phyloP scores from a whole-genome alignment of 805 yeast species.

The Candida wancherniae region DNA sequence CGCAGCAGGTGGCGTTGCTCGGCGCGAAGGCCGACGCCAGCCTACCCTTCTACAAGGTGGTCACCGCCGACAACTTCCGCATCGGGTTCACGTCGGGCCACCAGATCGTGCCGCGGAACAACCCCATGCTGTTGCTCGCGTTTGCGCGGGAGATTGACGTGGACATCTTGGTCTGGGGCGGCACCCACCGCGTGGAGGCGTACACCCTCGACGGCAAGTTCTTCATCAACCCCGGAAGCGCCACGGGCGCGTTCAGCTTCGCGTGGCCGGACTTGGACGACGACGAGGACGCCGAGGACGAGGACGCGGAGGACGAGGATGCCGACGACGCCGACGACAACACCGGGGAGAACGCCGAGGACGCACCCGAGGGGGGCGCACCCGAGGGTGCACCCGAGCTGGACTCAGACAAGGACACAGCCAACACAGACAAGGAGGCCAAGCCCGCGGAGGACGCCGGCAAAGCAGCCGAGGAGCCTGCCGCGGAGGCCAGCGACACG shows the following conservation, averaged over 20 bases:
- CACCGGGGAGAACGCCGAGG: constrained; percentile 7
- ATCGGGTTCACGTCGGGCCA: constrained; percentile 86
- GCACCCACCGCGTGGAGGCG: constrained; percentile 89
- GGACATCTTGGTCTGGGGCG: constrained; percentile 88
- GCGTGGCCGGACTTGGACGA: constrained; percentile 55
- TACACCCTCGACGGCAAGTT: constrained; percentile 88
- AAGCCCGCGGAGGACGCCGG: background rate
- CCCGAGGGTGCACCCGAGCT: background rate
- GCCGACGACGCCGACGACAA: constrained; percentile 29
- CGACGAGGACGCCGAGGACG: constrained; percentile 36
- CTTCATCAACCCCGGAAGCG: constrained; percentile 95
- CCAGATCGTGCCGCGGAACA: constrained; percentile 77
- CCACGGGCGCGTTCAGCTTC: constrained; percentile 82
- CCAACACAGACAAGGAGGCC: no score
- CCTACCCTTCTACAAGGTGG: constrained; percentile 60
- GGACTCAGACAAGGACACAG: no score
- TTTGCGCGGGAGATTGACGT: constrained; percentile 89
- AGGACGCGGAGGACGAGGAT: constrained; percentile 39
- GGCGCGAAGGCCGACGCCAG: constrained; percentile 11
- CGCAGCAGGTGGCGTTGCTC: constrained; percentile 27
- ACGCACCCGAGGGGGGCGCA: background rate
- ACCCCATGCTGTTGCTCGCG: constrained; percentile 76
- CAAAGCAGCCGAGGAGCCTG: no score
- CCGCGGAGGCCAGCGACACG: no score
- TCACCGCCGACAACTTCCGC: constrained; percentile 64